Evolutionary conservation across 441 rosid species (phyloP).

Genomic region (Syzygium malaccense): DNA sequence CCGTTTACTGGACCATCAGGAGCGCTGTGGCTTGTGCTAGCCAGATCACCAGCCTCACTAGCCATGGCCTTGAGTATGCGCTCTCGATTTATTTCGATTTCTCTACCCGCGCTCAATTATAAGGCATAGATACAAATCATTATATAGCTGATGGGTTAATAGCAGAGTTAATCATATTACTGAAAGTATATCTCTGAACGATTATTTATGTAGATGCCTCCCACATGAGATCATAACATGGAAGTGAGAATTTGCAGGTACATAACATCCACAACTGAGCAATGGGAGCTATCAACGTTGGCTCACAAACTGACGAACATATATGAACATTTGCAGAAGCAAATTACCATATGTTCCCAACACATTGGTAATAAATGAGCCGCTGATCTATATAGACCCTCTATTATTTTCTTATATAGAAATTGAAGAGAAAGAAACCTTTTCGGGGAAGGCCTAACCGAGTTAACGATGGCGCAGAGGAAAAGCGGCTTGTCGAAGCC

Average conservation of each 20-base stretch:
- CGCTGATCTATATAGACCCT: not conserved
- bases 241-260: not conserved
- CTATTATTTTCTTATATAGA: not conserved
- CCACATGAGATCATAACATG: not conserved
- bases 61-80: slow-evolving; percentile 67
- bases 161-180: not conserved
- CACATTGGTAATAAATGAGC: slow-evolving; percentile 32
- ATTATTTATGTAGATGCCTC: not conserved
- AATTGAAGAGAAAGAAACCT: not conserved
- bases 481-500: slow-evolving; percentile 18
- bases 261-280: slow-evolving; percentile 31
- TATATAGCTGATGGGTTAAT: not conserved
- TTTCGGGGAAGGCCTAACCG: not conserved
- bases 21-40: slow-evolving; percentile 58
- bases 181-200: not conserved
- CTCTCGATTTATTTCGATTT: not conserved
- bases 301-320: slow-evolving; percentile 69
- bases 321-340: slow-evolving; percentile 42
- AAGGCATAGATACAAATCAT: not conserved
- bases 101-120: not conserved
- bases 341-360: slow-evolving; percentile 29
- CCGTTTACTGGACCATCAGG: slow-evolving; percentile 83
- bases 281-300: slow-evolving; percentile 69
- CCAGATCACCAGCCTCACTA: slow-evolving; percentile 54
- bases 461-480: slow-evolving; percentile 14